phyloP scores from a whole-genome alignment of 495 filamentous ascomycete genomes.

The Tuber aestivum region DNA sequence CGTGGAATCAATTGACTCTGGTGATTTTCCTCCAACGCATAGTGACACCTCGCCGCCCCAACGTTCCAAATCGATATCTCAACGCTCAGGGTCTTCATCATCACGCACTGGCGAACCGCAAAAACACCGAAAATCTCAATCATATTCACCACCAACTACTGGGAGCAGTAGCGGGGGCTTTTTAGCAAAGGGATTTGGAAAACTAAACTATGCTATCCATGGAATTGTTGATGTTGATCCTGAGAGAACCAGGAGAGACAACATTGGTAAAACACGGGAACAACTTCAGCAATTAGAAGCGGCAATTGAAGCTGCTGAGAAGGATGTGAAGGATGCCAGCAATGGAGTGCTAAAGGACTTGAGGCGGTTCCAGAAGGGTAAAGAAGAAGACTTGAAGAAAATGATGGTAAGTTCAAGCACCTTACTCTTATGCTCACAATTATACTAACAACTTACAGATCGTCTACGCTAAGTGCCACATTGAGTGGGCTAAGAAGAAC shows the following conservation, averaged over 20 bases:
- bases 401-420: conserved; percentile 72
- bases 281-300: conserved; percentile 69
- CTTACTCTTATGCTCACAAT: background rate
- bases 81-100: conserved; percentile 38
- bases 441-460: conserved; percentile 52
- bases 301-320: conserved; percentile 74
- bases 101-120: conserved; percentile 35
- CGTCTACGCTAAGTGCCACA: conserved; percentile 85
- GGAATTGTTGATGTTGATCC: conserved; percentile 95
- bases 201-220: conserved; percentile 88
- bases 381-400: conserved; percentile 84
- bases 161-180: conserved; percentile 33
- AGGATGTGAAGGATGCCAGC: conserved; percentile 88
- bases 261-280: conserved; percentile 91
- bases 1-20: conserved; percentile 76
- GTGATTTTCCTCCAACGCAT: conserved; percentile 84
- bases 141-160: conserved; percentile 23
- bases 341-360: conserved; percentile 78
- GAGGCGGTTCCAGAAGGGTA: conserved; percentile 84
- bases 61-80: conserved; percentile 41
- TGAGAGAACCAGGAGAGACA: conserved; percentile 82
- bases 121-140: conserved; percentile 30
- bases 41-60: conserved; percentile 62
- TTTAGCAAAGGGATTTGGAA: conserved; percentile 73
- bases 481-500: conserved; percentile 98